Conservation (phyloP, 2,329 filamentous ascomycete genomes). For the Botrytis pseudocinerea region DNA sequence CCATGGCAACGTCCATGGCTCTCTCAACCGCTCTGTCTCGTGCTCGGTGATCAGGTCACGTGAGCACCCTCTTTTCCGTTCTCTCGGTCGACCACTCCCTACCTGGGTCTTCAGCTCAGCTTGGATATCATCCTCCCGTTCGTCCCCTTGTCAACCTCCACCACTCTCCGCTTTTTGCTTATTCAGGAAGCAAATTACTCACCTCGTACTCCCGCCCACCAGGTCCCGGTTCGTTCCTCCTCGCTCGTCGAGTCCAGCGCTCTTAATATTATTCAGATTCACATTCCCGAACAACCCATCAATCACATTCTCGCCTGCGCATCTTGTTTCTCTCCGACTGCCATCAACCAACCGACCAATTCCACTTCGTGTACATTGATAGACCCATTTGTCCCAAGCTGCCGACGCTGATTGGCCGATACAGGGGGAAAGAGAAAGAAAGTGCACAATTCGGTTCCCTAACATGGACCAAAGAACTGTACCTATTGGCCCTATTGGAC, state of each 20-base stretch:
- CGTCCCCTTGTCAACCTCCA: background rate
- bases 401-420: background rate
- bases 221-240: no score
- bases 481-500: background rate
- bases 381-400: background rate
- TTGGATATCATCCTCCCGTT: background rate
- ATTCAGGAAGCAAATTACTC: background rate
- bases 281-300: no score
- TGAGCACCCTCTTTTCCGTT: background rate
- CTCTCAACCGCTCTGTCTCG: background rate
- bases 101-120: no score
- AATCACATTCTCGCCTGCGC: background rate
- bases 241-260: background rate
- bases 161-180: background rate
- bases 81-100: background rate
- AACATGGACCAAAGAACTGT: slow-evolving; percentile 28
- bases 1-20: no score
- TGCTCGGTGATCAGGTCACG: background rate
- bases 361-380: background rate
- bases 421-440: background rate
- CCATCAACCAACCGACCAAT: slow-evolving; percentile 39
- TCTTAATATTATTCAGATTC: background rate
- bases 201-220: background rate
- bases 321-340: slow-evolving; percentile 32
- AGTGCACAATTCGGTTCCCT: background rate